Evolutionary conservation across 1,139 yeast genomes (phyloP).

Genomic region (Nadsonia commutata): DNA sequence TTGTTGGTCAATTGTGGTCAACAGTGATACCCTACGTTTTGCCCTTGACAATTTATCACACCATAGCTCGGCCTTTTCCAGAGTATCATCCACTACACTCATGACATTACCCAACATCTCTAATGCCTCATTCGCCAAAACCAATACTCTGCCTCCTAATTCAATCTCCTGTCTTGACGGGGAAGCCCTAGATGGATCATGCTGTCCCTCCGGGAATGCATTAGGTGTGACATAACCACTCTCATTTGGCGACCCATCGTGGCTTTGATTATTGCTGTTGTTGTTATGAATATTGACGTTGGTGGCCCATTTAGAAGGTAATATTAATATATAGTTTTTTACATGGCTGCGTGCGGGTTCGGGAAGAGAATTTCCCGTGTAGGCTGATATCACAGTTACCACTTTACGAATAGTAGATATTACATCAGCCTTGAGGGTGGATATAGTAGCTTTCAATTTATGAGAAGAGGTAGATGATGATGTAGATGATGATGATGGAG

Average conservation of each 20-base stretch:
- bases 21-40: slow-evolving; percentile 3
- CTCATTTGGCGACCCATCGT: no score
- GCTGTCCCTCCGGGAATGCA: background rate
- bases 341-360: slow-evolving; percentile 81
- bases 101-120: slow-evolving; percentile 79
- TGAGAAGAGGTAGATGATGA: no score
- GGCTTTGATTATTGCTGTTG: background rate
- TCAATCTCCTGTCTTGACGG: slow-evolving; percentile 26
- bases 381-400: slow-evolving; percentile 71
- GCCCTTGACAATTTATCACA: slow-evolving; percentile 16
- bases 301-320: slow-evolving; percentile 55
- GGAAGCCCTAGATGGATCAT: no score
- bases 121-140: slow-evolving; percentile 76
- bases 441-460: slow-evolving; percentile 17
- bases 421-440: slow-evolving; percentile 58
- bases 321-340: slow-evolving; percentile 56
- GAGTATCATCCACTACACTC: slow-evolving; percentile 67
- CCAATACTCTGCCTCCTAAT: slow-evolving; percentile 52
- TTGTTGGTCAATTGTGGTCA: no score
- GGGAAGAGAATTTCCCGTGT: slow-evolving; percentile 58
- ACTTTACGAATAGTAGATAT: slow-evolving; percentile 81
- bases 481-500: no score
- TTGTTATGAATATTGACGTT: background rate
- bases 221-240: background rate
- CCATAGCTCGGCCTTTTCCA: slow-evolving; percentile 80